Percentiles rank a stretch among this genome's conserved stretches.
Conservation (phyloP, 371 early-diverging fungal genomes). For the Mitosporidium daphniae region DNA sequence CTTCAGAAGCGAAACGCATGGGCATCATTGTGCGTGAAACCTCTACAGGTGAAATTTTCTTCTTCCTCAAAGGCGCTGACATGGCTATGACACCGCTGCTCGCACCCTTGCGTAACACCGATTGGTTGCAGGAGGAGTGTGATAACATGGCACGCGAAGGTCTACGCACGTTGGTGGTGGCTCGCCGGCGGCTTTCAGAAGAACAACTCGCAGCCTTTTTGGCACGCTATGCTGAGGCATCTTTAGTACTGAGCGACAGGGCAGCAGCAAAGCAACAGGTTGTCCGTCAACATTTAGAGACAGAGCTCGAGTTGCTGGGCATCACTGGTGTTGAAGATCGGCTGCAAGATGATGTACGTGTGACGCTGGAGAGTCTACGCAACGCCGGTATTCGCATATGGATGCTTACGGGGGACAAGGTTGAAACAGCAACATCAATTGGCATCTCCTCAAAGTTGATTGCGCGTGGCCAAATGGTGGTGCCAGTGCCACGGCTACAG, state of each 20-base stretch:
- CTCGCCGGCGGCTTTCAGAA: conserved; percentile 31
- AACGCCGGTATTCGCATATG: conserved; percentile 88
- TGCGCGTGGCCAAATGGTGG: conserved; percentile 10
- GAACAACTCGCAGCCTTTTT: conserved; percentile 9
- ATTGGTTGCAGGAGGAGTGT: conserved; percentile 94
- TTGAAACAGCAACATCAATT: conserved; percentile 94
- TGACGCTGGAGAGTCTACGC: conserved; percentile 53
- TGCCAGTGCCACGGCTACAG: background rate
- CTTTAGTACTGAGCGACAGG: conserved; percentile 15
- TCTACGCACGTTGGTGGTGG: conserved; percentile 80
- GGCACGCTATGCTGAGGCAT: conserved; percentile 3
- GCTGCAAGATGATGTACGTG: conserved; percentile 67
- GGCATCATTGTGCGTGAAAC: conserved; percentile 54
- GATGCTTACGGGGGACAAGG: conserved; percentile 99
- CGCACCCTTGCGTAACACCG: conserved; percentile 56
- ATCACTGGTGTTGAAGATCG: conserved; percentile 96
- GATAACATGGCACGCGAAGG: conserved; percentile 96
- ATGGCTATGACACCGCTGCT: conserved; percentile 63
- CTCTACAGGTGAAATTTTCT: conserved; percentile 22
- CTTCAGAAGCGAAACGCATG: conserved; percentile 92
- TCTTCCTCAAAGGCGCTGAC: conserved; percentile 93
- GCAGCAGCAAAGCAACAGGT: conserved; percentile 23
- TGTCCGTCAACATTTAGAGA: conserved; percentile 25
- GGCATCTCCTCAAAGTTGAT: conserved; percentile 68
- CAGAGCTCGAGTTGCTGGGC: conserved; percentile 62